A percentile compares a stretch with the other conserved stretches of the same genome.
Conservation (phyloP, 2,329 filamentous ascomycete genomes). For the Fusarium duplospermum region DNA sequence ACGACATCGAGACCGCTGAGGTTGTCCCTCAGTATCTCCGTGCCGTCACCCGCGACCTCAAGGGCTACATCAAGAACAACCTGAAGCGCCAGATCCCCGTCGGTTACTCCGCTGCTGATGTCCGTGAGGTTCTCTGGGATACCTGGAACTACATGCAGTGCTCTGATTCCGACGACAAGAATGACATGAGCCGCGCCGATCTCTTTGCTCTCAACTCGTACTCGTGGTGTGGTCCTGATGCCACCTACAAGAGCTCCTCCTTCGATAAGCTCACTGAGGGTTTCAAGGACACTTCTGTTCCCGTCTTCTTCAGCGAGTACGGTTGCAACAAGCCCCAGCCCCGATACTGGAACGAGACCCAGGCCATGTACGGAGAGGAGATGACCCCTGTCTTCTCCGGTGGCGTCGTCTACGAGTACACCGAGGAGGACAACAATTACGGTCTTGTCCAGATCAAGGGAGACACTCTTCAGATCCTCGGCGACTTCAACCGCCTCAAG, state of each 20-base stretch:
- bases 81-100: conserved; percentile 77
- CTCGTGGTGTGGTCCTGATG: conserved; percentile 74
- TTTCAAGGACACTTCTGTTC: conserved; percentile 75
- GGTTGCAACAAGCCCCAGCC: conserved; percentile 81
- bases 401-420: conserved; percentile 85
- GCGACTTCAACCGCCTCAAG: conserved; percentile 80
- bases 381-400: conserved; percentile 79
- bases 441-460: conserved; percentile 72
- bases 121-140: conserved; percentile 78
- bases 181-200: conserved; percentile 74
- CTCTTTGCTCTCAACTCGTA: conserved; percentile 81
- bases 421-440: conserved; percentile 75
- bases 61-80: conserved; percentile 82
- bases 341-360: conserved; percentile 81
- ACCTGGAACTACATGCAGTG: conserved; percentile 83
- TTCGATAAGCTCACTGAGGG: conserved; percentile 73
- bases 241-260: conserved; percentile 70
- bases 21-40: conserved; percentile 76
- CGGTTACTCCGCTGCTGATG: conserved; percentile 85
- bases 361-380: conserved; percentile 75
- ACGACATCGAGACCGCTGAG: conserved; percentile 69
- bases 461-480: conserved; percentile 68
- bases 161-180: conserved; percentile 62
- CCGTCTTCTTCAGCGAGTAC: conserved; percentile 85
- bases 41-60: conserved; percentile 82